phyloP scores from a whole-genome alignment of 2,329 filamentous ascomycete genomes.

The Neofusicoccum ribis region DNA sequence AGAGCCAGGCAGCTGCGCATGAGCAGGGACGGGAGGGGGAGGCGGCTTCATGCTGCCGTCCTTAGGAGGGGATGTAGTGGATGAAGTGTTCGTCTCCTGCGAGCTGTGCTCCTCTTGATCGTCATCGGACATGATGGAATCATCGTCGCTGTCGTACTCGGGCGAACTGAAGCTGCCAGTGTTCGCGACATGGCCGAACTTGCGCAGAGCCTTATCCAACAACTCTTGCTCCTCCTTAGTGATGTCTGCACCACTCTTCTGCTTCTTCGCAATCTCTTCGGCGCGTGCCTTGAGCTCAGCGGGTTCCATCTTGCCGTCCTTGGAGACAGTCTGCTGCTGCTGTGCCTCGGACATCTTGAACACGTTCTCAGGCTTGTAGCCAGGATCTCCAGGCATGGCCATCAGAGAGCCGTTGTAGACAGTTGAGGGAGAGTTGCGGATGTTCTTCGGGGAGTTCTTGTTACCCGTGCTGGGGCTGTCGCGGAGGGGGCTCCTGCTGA shows the following conservation, averaged over 20 bases:
- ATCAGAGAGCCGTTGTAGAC: conserved; percentile 4
- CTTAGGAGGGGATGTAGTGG: conserved; percentile 28
- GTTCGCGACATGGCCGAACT: conserved; percentile 20
- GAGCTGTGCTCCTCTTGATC: not conserved
- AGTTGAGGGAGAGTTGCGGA: not conserved
- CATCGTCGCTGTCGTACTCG: conserved; percentile 27
- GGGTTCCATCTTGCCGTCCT: not conserved
- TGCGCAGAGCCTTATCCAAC: conserved; percentile 16
- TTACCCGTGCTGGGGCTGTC: not conserved
- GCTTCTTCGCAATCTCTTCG: not conserved
- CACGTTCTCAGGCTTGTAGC: conserved; percentile 16
- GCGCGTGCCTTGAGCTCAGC: conserved; percentile 3
- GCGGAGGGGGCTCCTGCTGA: conserved; percentile 3
- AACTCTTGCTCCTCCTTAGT: not conserved
- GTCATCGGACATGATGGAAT: conserved; percentile 8
- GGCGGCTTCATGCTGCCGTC: conserved; percentile 30
- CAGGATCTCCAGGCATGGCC: conserved; percentile 13
- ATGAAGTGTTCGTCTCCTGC: not conserved
- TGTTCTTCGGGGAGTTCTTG: not conserved
- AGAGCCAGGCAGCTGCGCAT: conserved; percentile 31
- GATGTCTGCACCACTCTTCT: not conserved
- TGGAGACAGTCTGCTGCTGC: not conserved
- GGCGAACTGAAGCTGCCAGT: conserved; percentile 29
- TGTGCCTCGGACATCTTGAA: conserved; percentile 13
- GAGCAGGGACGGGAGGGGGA: conserved; percentile 36